Evolutionary conservation across 148 eudicot species (phyloP).

Genomic region (Nyssa sinensis): DNA sequence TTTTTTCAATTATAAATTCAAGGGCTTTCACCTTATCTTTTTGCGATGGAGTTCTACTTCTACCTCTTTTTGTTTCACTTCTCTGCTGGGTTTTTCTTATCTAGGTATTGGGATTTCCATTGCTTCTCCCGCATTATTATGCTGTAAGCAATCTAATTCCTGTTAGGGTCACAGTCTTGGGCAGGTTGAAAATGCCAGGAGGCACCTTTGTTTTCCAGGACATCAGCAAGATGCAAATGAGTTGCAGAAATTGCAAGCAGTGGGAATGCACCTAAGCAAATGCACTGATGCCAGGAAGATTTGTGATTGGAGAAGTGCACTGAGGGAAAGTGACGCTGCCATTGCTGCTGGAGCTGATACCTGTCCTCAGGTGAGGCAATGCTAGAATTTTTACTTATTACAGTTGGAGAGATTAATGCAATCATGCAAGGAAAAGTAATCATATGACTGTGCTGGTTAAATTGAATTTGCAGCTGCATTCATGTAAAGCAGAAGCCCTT

Average conservation of each 20-base stretch:
- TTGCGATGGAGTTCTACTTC: background rate
- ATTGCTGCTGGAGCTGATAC: slow-evolving; percentile 77
- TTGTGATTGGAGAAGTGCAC: slow-evolving; percentile 68
- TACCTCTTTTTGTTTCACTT: background rate
- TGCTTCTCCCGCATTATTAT: slow-evolving; percentile 11
- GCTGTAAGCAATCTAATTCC: slow-evolving; percentile 29
- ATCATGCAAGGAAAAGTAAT: background rate
- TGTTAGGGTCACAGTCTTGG: slow-evolving; percentile 62
- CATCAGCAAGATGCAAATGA: slow-evolving; percentile 50
- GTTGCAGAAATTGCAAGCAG: slow-evolving; percentile 52
- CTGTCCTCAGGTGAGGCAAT: slow-evolving; percentile 62
- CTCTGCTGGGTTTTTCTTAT: background rate
- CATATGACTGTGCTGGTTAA: slow-evolving; percentile 10
- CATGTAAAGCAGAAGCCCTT: slow-evolving; percentile 80
- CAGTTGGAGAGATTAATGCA: background rate
- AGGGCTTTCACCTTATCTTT: no score
- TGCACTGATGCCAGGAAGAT: slow-evolving; percentile 61
- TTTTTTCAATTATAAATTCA: no score
- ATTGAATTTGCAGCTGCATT: slow-evolving; percentile 50
- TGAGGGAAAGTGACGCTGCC: slow-evolving; percentile 71
- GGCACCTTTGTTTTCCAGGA: slow-evolving; percentile 63
- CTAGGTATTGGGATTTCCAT: slow-evolving; percentile 8
- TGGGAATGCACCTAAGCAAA: slow-evolving; percentile 56
- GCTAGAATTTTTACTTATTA: background rate
- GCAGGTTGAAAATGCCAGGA: slow-evolving; percentile 75